Base-by-base conservation (phyloP, 441 rosid genomes). In the Pelargonium exstipulatum region DNA sequence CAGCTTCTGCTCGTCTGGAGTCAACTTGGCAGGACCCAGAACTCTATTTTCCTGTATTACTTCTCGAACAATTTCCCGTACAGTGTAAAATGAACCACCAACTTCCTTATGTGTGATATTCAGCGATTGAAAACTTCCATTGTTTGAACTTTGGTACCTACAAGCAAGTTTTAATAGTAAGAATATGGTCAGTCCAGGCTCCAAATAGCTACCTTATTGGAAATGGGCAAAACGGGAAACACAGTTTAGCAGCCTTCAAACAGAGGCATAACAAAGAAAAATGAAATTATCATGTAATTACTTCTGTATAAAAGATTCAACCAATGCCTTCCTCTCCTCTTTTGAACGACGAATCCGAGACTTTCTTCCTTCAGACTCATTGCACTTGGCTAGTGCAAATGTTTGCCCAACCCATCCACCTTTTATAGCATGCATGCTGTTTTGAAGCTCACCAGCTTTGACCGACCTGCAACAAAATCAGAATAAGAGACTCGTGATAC, bases 41-140 rank as follows among this genome's bases (percentile, higher is more conserved):
- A 91, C 96, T 74, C 96, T 87, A 78, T 95, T 95, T 79, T 90
- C 97, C 81, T 91, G 97, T 71, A 95, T 95, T 13, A 95, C 80
- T 82, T 95, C 99, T 26, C 99, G 85, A 57, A 95, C 90, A 80
- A 95, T 89, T 85, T 95, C 97, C 68, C 99, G 79, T 22, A 95
- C 80, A 0, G 87, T 91, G 80, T 95, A 95, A 84, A 95, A 95
- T 64, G 99, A 91, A 12, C 97, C 99, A 70, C 97, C 99, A 58
- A 95, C 96, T 87, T 90, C 96, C 83, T 84, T 91, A 70, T 91
- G 99, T 5, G 97, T 86, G 71, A 95, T 94, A 69, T 79, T 88
- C 69, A 95, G 86, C 7, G 99, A 90, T 69, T 97, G 97, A 72
- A 95, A 95, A 76, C 58, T 87, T 71, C 96, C 99, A 81, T 77